A percentile compares a stretch with the other conserved stretches of the same genome.
phyloP scores from a whole-genome alignment of 1,139 yeast genomes.

The Candida sp. region DNA sequence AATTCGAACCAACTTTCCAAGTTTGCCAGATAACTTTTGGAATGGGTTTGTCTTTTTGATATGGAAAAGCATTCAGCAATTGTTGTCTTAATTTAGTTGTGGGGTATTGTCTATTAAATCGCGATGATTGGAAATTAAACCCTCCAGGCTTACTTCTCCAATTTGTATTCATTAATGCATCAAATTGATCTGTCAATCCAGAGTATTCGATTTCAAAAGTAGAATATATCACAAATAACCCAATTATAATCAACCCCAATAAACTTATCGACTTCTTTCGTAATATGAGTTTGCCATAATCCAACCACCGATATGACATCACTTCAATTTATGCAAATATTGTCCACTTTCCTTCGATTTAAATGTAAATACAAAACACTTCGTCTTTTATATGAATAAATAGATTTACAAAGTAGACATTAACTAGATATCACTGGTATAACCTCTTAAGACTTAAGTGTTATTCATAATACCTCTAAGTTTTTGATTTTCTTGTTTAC shows the following conservation, averaged over 20 bases:
- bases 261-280: background rate
- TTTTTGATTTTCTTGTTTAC: too few species aligned
- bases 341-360: too few species aligned
- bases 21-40: slow-evolving; percentile 1
- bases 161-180: background rate
- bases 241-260: background rate
- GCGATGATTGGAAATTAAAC: background rate
- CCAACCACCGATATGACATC: too few species aligned
- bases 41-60: background rate
- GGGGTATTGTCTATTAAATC: background rate
- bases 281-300: background rate
- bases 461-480: too few species aligned
- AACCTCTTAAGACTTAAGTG: too few species aligned
- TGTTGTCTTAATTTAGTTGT: background rate
- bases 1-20: slow-evolving; percentile 1
- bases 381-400: too few species aligned
- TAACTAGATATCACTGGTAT: too few species aligned
- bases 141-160: background rate
- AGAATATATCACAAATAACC: background rate
- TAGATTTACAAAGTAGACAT: too few species aligned
- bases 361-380: too few species aligned
- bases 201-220: background rate
- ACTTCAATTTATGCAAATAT: too few species aligned
- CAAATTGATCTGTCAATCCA: background rate
- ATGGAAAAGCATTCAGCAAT: background rate